Evolutionary conservation across 2,329 filamentous ascomycete genomes (phyloP).

Genomic region (Colletotrichum aenigma): DNA sequence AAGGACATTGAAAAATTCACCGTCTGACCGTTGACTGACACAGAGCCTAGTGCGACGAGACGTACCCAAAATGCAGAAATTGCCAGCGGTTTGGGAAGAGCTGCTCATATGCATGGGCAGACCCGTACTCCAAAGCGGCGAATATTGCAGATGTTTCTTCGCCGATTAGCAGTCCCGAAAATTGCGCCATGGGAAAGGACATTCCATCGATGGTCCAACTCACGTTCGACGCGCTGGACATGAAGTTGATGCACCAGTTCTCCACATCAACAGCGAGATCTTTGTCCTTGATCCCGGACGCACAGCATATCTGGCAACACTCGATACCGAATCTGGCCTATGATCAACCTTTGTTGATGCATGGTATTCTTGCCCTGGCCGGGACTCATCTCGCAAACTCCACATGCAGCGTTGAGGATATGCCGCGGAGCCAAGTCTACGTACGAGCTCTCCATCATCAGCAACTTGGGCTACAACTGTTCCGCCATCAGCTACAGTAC

Average conservation of each 20-base stretch:
- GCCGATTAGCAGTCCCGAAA: neutral
- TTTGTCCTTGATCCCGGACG: neutral
- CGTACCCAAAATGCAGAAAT: neutral
- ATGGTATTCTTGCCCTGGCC: neutral
- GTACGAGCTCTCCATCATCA: neutral
- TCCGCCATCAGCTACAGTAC: neutral
- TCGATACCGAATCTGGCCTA: neutral
- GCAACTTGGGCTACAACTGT: neutral
- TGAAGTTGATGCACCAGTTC: neutral
- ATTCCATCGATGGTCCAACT: neutral
- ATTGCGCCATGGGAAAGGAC: accelerated
- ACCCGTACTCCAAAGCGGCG: neutral
- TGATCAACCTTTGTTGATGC: neutral
- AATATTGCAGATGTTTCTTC: neutral
- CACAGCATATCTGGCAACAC: neutral
- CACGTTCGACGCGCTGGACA: neutral
- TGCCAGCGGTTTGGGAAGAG: neutral
- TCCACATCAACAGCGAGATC: neutral
- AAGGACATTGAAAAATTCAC: no score
- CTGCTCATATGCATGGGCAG: neutral
- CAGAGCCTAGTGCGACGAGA: neutral
- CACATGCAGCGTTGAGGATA: neutral
- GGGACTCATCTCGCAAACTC: neutral
- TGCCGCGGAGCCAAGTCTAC: neutral
- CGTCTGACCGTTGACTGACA: no score